phyloP scores from a whole-genome alignment of 1,284 basidiomycete species.

The Garcileccinum viscosum region DNA sequence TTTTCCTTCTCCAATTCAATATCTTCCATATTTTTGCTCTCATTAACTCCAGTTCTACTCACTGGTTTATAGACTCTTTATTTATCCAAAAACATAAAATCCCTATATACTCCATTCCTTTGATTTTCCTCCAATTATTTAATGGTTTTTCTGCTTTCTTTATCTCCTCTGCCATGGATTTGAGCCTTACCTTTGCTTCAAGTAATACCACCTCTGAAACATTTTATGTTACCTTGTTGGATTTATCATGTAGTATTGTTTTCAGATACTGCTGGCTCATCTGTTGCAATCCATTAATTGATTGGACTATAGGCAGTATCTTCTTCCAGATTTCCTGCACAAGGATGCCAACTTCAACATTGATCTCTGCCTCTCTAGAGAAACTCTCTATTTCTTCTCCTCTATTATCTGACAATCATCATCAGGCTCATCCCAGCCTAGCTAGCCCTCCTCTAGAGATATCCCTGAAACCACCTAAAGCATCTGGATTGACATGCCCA shows the following conservation, averaged over 20 bases:
- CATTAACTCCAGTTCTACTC: no score
- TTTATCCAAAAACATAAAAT: no score
- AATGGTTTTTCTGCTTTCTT: no score
- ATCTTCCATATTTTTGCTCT: no score
- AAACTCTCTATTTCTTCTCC: background rate
- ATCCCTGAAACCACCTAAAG: background rate
- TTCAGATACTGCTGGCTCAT: background rate
- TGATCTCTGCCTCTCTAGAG: background rate
- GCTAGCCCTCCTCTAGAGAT: background rate
- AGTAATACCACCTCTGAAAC: background rate
- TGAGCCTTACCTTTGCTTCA: background rate
- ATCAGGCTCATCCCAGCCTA: no score
- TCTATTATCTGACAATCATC: no score
- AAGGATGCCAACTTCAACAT: background rate
- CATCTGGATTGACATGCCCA: background rate
- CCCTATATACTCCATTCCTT: no score
- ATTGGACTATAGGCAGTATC: background rate
- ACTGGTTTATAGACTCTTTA: no score
- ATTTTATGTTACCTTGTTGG: background rate
- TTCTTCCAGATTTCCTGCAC: background rate
- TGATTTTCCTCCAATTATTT: no score
- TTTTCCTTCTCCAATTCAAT: no score
- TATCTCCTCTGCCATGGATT: background rate
- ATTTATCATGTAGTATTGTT: background rate
- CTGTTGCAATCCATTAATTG: background rate